phyloP scores from a whole-genome alignment of 2,329 filamentous ascomycete genomes.

The Colletotrichum aenigma region DNA sequence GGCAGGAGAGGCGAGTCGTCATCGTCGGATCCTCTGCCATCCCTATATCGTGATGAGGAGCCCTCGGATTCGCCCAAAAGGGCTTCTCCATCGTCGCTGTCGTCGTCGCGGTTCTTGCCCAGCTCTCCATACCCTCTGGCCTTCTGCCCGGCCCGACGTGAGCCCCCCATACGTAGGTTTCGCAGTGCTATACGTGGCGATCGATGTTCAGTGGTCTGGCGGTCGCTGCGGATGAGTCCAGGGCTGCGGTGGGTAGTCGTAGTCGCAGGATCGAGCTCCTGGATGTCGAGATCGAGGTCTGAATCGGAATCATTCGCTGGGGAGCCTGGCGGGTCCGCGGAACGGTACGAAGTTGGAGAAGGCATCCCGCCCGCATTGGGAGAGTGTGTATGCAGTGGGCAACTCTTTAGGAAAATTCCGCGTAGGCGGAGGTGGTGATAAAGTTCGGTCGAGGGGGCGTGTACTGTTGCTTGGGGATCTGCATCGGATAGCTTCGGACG shows the following conservation, averaged over 20 bases:
- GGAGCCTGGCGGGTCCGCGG: constrained; percentile 68
- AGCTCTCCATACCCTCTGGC: constrained; percentile 64
- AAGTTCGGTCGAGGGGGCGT: constrained; percentile 12
- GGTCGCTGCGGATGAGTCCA: constrained; percentile 53
- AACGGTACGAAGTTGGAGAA: constrained; percentile 55
- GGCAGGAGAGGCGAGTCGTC: constrained; percentile 79
- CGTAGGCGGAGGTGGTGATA: constrained; percentile 9
- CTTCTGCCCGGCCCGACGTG: constrained; percentile 61
- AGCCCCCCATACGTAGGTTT: constrained; percentile 69
- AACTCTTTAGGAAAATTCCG: constrained; percentile 1
- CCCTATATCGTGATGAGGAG: constrained; percentile 60
- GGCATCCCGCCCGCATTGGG: constrained; percentile 54
- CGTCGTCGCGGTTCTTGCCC: constrained; percentile 58
- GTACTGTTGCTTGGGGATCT: constrained; percentile 16
- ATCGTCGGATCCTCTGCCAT: constrained; percentile 60
- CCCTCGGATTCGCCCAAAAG: constrained; percentile 69
- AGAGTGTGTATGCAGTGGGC: constrained; percentile 8
- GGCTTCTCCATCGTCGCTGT: constrained; percentile 69
- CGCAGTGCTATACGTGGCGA: constrained; percentile 71
- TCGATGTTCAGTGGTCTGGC: constrained; percentile 47
- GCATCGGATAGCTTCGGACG: constrained; percentile 13
- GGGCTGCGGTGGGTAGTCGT: constrained; percentile 27
- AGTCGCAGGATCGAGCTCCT: constrained; percentile 74
- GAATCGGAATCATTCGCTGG: constrained; percentile 75
- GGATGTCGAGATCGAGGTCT: constrained; percentile 77